Evolutionary conservation across 805 yeast genomes (phyloP).

Genomic region (Monosporozyma unispora): DNA sequence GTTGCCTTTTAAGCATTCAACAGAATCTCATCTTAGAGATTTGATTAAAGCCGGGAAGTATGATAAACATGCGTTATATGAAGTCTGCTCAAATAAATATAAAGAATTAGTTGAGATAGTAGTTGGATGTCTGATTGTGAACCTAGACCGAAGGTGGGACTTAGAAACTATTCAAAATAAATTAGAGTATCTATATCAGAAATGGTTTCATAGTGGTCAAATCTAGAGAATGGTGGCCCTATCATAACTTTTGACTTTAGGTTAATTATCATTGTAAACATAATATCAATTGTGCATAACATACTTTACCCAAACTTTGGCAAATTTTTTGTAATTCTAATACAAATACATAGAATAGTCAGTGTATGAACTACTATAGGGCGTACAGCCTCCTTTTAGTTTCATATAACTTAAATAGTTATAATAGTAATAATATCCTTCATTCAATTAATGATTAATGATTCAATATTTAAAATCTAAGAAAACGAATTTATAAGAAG

Average conservation of each 20-base stretch:
- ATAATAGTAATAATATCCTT: not conserved
- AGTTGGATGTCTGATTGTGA: conserved; percentile 42
- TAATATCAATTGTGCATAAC: too few relatives aligned
- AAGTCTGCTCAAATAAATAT: conserved; percentile 29
- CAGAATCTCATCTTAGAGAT: conserved; percentile 68
- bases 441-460: not conserved
- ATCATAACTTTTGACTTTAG: not conserved
- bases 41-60: conserved; percentile 62
- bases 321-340: too few relatives aligned
- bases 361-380: too few relatives aligned
- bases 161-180: conserved; percentile 32
- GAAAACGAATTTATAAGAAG: not conserved
- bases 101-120: not conserved
- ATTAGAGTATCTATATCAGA: conserved; percentile 1
- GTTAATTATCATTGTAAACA: not conserved
- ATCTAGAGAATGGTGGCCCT: not conserved
- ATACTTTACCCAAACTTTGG: too few relatives aligned
- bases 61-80: conserved; percentile 38
- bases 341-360: too few relatives aligned
- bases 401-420: not conserved
- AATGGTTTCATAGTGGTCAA: not conserved
- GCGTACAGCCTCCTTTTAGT: not conserved
- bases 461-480: not conserved
- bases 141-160: conserved; percentile 44
- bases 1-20: conserved; percentile 77